Percentiles rank a stretch among this genome's conserved stretches.
Evolutionary conservation across 768 basidiomycete species (phyloP).

Genomic region (Stropharia rugosoannulata): DNA sequence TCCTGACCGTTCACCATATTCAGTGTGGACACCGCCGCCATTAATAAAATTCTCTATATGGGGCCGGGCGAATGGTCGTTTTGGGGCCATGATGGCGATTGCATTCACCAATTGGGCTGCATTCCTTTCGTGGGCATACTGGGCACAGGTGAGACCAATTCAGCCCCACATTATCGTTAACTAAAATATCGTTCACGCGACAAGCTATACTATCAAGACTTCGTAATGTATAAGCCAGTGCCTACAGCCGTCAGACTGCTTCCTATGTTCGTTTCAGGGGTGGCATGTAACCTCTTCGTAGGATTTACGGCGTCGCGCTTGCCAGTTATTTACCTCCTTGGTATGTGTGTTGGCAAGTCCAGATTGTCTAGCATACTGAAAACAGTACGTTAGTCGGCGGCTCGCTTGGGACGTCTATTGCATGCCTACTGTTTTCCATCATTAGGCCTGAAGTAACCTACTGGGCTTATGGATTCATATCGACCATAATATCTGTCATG

Average conservation of each 20-base stretch:
- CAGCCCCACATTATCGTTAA: no score
- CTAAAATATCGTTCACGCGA: neutral
- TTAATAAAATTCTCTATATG: slow-evolving; percentile 65
- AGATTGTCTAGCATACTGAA: neutral
- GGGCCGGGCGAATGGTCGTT: slow-evolving; percentile 58
- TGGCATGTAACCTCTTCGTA: slow-evolving; percentile 63
- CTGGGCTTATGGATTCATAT: slow-evolving; percentile 79
- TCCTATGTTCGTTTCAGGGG: slow-evolving; percentile 70
- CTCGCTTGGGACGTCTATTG: slow-evolving; percentile 53
- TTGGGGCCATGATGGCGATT: slow-evolving; percentile 61
- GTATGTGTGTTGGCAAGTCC: slow-evolving; percentile 31
- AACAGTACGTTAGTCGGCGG: slow-evolving; percentile 34
- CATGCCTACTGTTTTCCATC: slow-evolving; percentile 66
- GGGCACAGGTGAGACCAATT: slow-evolving; percentile 15
- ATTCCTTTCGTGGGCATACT: slow-evolving; percentile 53
- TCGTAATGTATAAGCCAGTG: slow-evolving; percentile 50
- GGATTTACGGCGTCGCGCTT: slow-evolving; percentile 57
- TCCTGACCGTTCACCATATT: slow-evolving; percentile 11
- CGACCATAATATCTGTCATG: slow-evolving; percentile 60
- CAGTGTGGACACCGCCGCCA: slow-evolving; percentile 49
- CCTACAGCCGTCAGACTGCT: slow-evolving; percentile 63
- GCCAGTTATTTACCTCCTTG: slow-evolving; percentile 53
- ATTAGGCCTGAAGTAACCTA: slow-evolving; percentile 57
- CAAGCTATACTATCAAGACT: slow-evolving; percentile 71
- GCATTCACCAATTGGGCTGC: slow-evolving; percentile 65